A percentile compares a stretch with the other conserved stretches of the same genome.
phyloP scores from a whole-genome alignment of 495 filamentous ascomycete species.

The Penicillium odoratum region DNA sequence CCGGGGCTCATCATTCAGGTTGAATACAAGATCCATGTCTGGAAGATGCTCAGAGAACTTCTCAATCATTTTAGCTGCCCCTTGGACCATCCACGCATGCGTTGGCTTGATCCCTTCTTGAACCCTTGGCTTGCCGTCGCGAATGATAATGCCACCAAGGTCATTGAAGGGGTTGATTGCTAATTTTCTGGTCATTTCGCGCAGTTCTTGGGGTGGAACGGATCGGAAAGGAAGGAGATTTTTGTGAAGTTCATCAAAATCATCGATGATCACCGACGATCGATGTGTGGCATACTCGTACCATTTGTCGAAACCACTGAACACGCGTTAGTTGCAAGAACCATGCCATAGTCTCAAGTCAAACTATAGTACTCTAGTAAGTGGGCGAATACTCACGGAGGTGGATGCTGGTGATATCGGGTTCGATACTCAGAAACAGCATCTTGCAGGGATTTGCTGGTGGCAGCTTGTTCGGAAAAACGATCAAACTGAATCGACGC shows the following conservation, averaged over 20 bases:
- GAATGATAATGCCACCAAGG: constrained; percentile 48
- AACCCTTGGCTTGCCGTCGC: constrained; percentile 43
- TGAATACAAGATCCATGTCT: constrained; percentile 80
- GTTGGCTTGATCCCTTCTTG: constrained; percentile 50
- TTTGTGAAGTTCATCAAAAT: constrained; percentile 70
- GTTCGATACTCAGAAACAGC: constrained; percentile 44
- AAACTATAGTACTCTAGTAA: too few species aligned
- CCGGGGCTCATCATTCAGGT: constrained; percentile 74
- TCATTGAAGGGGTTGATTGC: constrained; percentile 51
- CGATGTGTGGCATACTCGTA: constrained; percentile 66
- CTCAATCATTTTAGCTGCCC: constrained; percentile 63
- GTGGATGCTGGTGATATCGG: constrained; percentile 50
- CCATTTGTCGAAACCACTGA: constrained; percentile 59
- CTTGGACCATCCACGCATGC: constrained; percentile 57
- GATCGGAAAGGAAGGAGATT: constrained; percentile 76
- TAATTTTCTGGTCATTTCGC: constrained; percentile 44
- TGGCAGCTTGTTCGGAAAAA: constrained; percentile 36
- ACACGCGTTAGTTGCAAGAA: constrained; percentile 11
- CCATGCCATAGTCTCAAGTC: too few species aligned
- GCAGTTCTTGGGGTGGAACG: constrained; percentile 59
- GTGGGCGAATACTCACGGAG: constrained; percentile 33
- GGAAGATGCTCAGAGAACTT: constrained; percentile 70
- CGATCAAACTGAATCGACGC: constrained; percentile 36
- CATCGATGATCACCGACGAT: constrained; percentile 68
- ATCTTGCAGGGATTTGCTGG: constrained; percentile 37